phyloP scores from a whole-genome alignment of 345 rosid species.

The Citrus medica region DNA sequence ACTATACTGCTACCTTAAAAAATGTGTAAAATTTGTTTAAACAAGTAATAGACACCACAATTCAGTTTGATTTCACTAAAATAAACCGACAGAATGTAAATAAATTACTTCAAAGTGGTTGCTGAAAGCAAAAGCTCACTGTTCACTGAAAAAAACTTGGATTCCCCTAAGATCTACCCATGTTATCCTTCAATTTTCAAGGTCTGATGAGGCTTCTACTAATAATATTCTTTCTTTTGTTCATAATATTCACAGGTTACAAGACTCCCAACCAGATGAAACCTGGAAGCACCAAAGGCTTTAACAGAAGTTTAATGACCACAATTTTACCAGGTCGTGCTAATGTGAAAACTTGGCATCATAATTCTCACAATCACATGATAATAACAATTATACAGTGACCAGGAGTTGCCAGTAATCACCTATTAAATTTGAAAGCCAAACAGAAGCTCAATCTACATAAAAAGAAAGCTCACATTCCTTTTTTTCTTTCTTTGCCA shows the following conservation, averaged over 20 bases:
- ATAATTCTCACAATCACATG: neutral
- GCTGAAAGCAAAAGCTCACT: neutral
- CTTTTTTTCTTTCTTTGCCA: neutral
- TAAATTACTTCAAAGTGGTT: neutral
- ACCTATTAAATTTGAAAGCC: neutral
- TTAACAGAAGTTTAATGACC: neutral
- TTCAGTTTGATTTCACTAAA: neutral
- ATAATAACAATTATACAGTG: neutral
- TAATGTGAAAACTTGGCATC: neutral
- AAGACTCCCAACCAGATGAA: neutral
- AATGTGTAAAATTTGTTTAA: neutral
- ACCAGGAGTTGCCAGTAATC: neutral
- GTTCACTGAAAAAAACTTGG: neutral
- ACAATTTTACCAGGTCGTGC: neutral
- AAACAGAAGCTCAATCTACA: neutral
- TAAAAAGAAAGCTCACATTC: neutral
- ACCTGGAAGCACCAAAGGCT: neutral
- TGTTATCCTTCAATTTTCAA: neutral
- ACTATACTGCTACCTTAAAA: neutral
- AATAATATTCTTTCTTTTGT: neutral
- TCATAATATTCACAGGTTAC: neutral
- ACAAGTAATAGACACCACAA: neutral
- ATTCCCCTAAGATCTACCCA: neutral
- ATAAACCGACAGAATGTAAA: neutral
- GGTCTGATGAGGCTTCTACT: neutral